Evolutionary conservation across 495 filamentous ascomycete species (phyloP), one percentile per base, ranked within the genome.

Genomic region (Penicillium desertorum): DNA sequence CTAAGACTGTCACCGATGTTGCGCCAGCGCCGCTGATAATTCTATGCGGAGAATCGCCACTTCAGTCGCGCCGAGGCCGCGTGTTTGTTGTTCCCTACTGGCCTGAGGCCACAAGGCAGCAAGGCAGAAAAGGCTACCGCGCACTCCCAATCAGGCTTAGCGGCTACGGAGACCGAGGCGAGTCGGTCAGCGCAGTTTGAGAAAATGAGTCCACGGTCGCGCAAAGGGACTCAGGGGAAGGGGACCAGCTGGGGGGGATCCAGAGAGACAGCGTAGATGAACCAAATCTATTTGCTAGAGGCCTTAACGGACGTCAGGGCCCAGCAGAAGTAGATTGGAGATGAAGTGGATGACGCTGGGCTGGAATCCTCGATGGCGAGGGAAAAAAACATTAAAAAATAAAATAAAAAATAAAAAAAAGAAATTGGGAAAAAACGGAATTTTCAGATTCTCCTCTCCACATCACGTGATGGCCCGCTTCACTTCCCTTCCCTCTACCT

Each of bases 41-140:
- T 27, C 53, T 55, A 37, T 43, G 34, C 36, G 37, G 23, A 47
- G 32, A 45, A 55, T 47, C 53, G 44, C 43, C 53, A 54, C 52
- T 9, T 36, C 42, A 61, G 65, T 64, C 65, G 65, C 65, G 65
- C 65, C 65, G 62, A 52, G 42, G 52, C 29, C 52, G 43, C 43
- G 53, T 59, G 65, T 64, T 68, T 68, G 62, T 70, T 67, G 62
- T 70, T 69, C 60, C 58, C 32, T 30, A 30, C 36, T 27, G 17
- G 62, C 53, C 58, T 56, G 27, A 62, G 59, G 63, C 54, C 12
- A 44, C 47, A 57, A 64, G 62, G 59, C 55, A 46, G 17, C 30
- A 50, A 59, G 43, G 56, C 49, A 47, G 20, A 4, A 47, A 64
- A 34, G 4, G 10, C 10, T 1, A 42, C 48, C 27, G 20, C 14